A percentile compares a stretch with the other conserved stretches of the same genome.
Conservation (phyloP, 2,329 filamentous ascomycete genomes). For the Teratosphaeria zuluensis region DNA sequence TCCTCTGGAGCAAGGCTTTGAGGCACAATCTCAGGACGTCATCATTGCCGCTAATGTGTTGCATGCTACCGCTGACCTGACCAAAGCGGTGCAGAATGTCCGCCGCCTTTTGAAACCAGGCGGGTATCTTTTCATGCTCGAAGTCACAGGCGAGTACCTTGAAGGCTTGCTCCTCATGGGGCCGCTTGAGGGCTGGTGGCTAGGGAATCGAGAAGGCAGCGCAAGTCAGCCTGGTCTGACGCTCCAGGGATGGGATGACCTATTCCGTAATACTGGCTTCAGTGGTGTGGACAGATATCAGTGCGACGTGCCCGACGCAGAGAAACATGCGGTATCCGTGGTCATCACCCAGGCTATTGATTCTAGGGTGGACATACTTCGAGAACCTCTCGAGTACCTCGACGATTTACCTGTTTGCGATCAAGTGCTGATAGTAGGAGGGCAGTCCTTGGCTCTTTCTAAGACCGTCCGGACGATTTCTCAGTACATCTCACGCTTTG, state of each 20-base stretch:
- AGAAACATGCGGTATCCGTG: neutral
- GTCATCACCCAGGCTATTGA: neutral
- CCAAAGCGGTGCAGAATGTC: conserved; percentile 9
- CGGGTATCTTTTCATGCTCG: conserved; percentile 1
- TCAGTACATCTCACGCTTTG: neutral
- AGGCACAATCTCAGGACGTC: conserved; percentile 16
- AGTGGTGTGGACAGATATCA: neutral
- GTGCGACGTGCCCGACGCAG: neutral
- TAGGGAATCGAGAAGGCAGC: neutral
- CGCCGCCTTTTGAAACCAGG: conserved; percentile 17
- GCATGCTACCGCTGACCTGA: conserved; percentile 12
- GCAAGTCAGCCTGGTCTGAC: neutral
- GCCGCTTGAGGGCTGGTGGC: neutral
- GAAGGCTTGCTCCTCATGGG: neutral
- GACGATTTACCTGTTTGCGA: neutral
- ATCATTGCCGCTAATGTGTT: conserved; percentile 17
- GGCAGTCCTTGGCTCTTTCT: neutral
- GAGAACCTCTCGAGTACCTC: neutral
- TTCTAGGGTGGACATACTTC: neutral
- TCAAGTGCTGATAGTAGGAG: neutral
- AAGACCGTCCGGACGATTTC: neutral
- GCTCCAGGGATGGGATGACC: neutral
- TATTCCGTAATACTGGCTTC: neutral
- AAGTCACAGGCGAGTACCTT: neutral
- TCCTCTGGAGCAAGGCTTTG: conserved; percentile 25